Conservation (phyloP, 257 asterid species). For the Leonotis leonurus region DNA sequence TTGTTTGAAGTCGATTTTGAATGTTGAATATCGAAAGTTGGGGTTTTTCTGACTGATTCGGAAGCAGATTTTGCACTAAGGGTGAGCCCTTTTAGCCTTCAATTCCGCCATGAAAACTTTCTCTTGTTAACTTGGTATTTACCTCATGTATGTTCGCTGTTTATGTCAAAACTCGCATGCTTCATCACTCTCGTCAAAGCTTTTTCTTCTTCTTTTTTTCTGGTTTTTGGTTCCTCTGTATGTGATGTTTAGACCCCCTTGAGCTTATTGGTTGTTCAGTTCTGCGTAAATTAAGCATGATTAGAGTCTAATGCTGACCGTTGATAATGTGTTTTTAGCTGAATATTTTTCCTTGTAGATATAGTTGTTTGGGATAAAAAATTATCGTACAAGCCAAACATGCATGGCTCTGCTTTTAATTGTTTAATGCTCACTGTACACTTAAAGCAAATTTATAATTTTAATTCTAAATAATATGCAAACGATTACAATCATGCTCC, state of each 20-base stretch:
- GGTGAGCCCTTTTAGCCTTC: constrained; percentile 24
- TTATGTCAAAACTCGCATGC: not conserved
- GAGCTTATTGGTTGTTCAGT: not conserved
- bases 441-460: not conserved
- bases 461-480: constrained; percentile 4
- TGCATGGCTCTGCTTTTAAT: constrained; percentile 18
- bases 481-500: constrained; percentile 22
- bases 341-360: not conserved
- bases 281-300: not conserved
- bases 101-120: not conserved
- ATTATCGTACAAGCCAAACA: not conserved
- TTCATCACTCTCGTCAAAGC: not conserved
- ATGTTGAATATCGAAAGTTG: no score
- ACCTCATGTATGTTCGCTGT: no score
- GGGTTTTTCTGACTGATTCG: constrained; percentile 2
- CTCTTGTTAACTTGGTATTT: not conserved
- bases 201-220: not conserved
- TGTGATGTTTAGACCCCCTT: not conserved
- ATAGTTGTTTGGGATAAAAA: not conserved
- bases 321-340: not conserved
- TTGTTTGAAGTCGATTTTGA: not conserved
- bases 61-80: constrained; percentile 30
- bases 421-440: not conserved
- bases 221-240: not conserved
- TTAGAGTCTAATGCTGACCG: not conserved